Base-by-base conservation (phyloP, 129 eudicot genomes). In the Solidago caesia region DNA sequence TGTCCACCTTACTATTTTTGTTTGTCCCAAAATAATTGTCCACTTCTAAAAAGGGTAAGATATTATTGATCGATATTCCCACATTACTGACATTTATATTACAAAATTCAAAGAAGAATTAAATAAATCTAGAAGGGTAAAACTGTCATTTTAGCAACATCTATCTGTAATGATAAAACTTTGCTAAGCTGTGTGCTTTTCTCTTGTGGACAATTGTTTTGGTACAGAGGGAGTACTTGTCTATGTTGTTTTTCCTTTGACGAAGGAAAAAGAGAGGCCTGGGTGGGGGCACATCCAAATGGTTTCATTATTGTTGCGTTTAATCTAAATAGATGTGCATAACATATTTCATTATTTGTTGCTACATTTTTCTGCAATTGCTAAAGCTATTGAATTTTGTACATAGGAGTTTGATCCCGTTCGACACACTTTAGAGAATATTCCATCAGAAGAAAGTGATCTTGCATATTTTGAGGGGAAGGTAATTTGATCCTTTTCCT, bases 341-440 rank as follows among this genome's bases (percentile, higher is more conserved):
- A 48, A 39, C 44, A 10, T 41, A 42, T 75, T 74, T 13, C 39
- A 61, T 47, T 29, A 21, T 74, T 63, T 52, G 52, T 7, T 44
- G 62, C 27, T 76, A 57, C 53, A 57, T 46, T 77, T 27, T 68
- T 43, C 39, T 29, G 41, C 42, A 25, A 41, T 75, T 49, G 53
- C 52, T 80, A 63, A 89, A 41, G 44, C 77, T 77, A 65, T 52
- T 77, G 7, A 74, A 67, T 67, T 79, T 12, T 44, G 72, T 85
- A 72, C 43, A 21, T 65, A 91, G 97, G 91, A 82, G 27, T 95
- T 95, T 87, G 99, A 95, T 85, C 93, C 99, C 33, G 89, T 89
- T 44, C 80, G 80, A 74, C 86, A 95, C 80, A 75, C 88, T 69
- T 72, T 95, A 68, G 90, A 95, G 87, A 84, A 91, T 75, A 81